Percentiles rank a stretch among this genome's conserved stretches.
These are phyloP conservation scores for Tanacetum coccineum DNA, from an alignment of 129 eudicot species.

Conservation along the genomic window DNA sequence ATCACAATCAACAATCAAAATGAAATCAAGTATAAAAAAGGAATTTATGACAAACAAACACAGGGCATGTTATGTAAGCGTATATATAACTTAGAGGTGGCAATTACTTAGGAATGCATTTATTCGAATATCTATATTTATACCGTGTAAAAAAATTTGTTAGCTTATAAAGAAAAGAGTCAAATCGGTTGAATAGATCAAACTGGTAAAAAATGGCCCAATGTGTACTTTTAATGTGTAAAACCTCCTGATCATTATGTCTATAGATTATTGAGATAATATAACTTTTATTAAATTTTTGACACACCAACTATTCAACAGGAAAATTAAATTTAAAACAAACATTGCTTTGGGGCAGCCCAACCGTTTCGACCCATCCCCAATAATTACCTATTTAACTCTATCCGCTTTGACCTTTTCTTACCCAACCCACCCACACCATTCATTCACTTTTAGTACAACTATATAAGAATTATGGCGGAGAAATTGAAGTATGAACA, in stretches of 20 bases:
- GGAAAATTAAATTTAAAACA: too few relatives aligned
- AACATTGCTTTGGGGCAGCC: too few relatives aligned
- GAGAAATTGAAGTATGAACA: neutral
- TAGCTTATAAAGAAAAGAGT: neutral
- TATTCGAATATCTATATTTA: neutral
- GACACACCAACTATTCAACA: neutral
- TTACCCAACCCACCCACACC: neutral
- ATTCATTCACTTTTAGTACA: too few relatives aligned
- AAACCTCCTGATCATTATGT: neutral
- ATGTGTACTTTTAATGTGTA: conserved; percentile 6
- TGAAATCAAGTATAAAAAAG: neutral
- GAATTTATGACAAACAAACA: conserved; percentile 4
- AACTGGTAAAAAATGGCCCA: neutral
- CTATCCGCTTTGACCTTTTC: neutral
- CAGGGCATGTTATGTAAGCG: neutral
- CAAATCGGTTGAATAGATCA: neutral
- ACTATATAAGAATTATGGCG: neutral
- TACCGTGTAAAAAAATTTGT: neutral
- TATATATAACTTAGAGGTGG: neutral
- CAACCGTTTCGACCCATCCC: too few relatives aligned
- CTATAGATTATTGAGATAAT: neutral
- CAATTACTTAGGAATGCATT: neutral
- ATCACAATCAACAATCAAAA: conserved; percentile 14
- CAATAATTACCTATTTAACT: neutral
- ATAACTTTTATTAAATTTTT: neutral